These are phyloP conservation scores for Aspergillus incahuasiensis DNA, from an alignment of 495 filamentous ascomycete genomes.

Conservation along the genomic window DNA sequence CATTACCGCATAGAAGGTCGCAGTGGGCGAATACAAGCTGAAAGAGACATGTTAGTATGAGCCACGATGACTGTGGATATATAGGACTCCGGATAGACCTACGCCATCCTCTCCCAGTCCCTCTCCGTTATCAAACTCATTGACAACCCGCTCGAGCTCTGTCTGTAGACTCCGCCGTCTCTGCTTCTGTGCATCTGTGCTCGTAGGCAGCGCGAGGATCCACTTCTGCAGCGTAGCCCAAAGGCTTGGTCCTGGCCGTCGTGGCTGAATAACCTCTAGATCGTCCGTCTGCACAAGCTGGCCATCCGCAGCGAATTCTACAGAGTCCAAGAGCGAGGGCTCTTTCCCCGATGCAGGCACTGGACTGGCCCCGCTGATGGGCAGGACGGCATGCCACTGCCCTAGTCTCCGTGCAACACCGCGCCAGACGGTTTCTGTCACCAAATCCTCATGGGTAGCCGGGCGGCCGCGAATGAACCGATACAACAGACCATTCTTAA, in stretches of 20 bases:
- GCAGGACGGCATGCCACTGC: constrained; percentile 86
- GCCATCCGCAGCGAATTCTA: constrained; percentile 31
- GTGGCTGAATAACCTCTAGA: constrained; percentile 54
- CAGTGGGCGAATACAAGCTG: constrained; percentile 91
- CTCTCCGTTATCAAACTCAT: constrained; percentile 65
- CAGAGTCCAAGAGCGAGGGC: constrained; percentile 11
- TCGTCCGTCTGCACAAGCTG: constrained; percentile 21
- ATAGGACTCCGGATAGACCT: constrained; percentile 29
- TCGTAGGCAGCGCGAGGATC: constrained; percentile 77
- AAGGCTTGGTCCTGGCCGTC: constrained; percentile 67
- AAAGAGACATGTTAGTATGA: not conserved
- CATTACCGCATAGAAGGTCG: constrained; percentile 90
- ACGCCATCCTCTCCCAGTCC: constrained; percentile 71
- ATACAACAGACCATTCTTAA: constrained; percentile 95
- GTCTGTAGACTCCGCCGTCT: constrained; percentile 64
- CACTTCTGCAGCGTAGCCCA: constrained; percentile 96
- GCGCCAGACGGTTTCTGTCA: constrained; percentile 64
- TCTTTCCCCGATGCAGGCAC: constrained; percentile 12
- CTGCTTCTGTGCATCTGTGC: constrained; percentile 58
- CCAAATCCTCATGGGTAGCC: constrained; percentile 74
- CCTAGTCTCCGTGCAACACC: constrained; percentile 79
- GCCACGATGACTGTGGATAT: not conserved
- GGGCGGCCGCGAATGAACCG: constrained; percentile 77
- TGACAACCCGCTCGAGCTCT: constrained; percentile 66
- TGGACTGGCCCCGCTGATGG: constrained; percentile 17